Percentiles rank a stretch among this genome's conserved stretches.
Evolutionary conservation across 2,329 filamentous ascomycete species (phyloP).

Genomic region (Whalleya microplaca): DNA sequence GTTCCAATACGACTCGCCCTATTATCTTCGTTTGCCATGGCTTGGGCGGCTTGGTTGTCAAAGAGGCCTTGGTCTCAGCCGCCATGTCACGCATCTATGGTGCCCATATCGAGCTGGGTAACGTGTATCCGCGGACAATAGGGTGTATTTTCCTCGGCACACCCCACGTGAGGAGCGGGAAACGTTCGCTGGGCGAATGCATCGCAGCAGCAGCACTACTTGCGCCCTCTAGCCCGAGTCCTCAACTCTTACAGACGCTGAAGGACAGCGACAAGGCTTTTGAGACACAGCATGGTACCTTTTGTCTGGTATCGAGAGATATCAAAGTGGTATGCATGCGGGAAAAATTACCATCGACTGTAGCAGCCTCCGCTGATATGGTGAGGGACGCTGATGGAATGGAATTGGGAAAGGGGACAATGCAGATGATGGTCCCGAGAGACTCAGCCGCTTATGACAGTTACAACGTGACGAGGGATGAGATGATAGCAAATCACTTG

Average conservation of each 20-base stretch:
- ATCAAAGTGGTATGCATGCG: constrained; percentile 37
- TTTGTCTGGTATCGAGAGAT: constrained; percentile 36
- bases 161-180: constrained; percentile 33
- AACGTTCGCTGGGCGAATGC: constrained; percentile 35
- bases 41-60: constrained; percentile 36
- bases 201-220: constrained; percentile 33
- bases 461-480: constrained; percentile 35
- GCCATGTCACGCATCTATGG: constrained; percentile 38
- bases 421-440: constrained; percentile 35
- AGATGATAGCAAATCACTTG: constrained; percentile 30
- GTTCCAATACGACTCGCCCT: constrained; percentile 31
- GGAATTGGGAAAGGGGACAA: constrained; percentile 30
- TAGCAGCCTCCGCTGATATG: constrained; percentile 26
- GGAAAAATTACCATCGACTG: constrained; percentile 33
- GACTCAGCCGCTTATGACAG: constrained; percentile 32
- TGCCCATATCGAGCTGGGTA: constrained; percentile 36
- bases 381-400: constrained; percentile 28
- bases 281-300: constrained; percentile 35
- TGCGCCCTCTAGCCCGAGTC: constrained; percentile 28
- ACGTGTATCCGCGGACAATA: constrained; percentile 37
- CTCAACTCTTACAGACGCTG: constrained; percentile 29
- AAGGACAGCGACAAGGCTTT: constrained; percentile 32
- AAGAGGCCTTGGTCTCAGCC: constrained; percentile 36
- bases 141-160: constrained; percentile 38
- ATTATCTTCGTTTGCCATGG: constrained; percentile 38